Percentiles rank a stretch among this genome's conserved stretches.
Conservation (phyloP, 2,329 filamentous ascomycete species). For the Paracoccidioides brasiliensis region DNA sequence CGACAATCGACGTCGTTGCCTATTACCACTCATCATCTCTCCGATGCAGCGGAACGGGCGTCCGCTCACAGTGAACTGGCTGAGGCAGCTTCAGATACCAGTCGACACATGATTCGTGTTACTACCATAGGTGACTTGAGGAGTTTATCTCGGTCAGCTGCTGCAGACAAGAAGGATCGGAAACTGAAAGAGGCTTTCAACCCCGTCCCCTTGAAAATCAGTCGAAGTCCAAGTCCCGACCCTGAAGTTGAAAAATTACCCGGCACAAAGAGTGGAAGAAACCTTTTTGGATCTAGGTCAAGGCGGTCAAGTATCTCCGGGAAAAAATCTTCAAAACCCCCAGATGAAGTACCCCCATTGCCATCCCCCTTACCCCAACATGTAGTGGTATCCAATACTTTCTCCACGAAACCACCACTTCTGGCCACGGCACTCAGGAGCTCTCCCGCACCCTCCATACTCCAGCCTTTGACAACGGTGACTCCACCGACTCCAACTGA, state of each 20-base stretch:
- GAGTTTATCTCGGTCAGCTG: not conserved
- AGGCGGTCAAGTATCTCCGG: conserved; percentile 25
- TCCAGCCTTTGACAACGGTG: conserved; percentile 43
- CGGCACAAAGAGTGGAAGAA: conserved; percentile 28
- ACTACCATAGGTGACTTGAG: conserved; percentile 3
- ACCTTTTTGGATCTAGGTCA: conserved; percentile 25
- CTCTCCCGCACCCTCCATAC: conserved; percentile 15
- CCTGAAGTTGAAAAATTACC: conserved; percentile 30
- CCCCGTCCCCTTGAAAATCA: conserved; percentile 38
- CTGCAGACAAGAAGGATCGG: conserved; percentile 15
- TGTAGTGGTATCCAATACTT: conserved; percentile 7
- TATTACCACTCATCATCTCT: not conserved
- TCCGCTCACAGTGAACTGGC: not conserved
- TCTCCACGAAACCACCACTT: conserved; percentile 22
- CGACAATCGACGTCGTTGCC: not conserved
- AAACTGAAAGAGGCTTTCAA: conserved; percentile 61
- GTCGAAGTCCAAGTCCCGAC: conserved; percentile 37
- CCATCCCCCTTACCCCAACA: conserved; percentile 21
- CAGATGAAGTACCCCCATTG: conserved; percentile 22
- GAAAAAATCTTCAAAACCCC: conserved; percentile 17
- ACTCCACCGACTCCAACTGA: conserved; percentile 53
- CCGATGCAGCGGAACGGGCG: not conserved
- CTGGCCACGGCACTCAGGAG: conserved; percentile 12
- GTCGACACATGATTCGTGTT: not conserved
- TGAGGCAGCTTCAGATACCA: not conserved